Conservation (phyloP, 2,329 filamentous ascomycete genomes). For the Plenodomus tracheiphilus region DNA sequence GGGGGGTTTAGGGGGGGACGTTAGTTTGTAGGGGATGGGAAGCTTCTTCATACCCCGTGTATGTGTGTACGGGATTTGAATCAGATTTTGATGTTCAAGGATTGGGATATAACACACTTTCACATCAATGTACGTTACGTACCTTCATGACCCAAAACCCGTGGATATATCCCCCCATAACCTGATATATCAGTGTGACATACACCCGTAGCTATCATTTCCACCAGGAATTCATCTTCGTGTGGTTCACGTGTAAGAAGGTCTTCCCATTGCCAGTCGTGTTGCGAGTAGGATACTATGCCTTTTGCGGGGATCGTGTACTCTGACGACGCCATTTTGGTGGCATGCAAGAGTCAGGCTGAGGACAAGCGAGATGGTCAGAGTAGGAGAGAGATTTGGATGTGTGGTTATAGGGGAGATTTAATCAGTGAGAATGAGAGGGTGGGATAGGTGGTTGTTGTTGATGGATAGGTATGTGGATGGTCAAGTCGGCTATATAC, state of each 20-base stretch:
- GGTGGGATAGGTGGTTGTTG: too few relatives aligned
- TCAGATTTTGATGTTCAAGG: too few relatives aligned
- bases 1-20: too few relatives aligned
- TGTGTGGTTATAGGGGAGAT: too few relatives aligned
- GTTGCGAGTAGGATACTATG: constrained; percentile 18
- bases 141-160: constrained; percentile 59
- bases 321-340: constrained; percentile 4
- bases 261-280: constrained; percentile 17
- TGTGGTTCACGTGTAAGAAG: constrained; percentile 31
- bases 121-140: too few relatives aligned
- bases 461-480: too few relatives aligned
- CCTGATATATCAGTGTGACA: constrained; percentile 57
- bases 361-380: background rate
- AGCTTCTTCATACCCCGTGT: too few relatives aligned
- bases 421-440: background rate
- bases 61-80: too few relatives aligned
- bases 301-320: constrained; percentile 18
- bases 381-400: too few relatives aligned
- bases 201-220: constrained; percentile 59
- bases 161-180: constrained; percentile 44
- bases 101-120: too few relatives aligned
- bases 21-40: background rate
- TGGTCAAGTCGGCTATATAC: too few relatives aligned
- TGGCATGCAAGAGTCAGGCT: background rate
- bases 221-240: constrained; percentile 56